Percentiles rank a stretch among this genome's conserved stretches.
Conservation (phyloP, 176 grass and related monocot genomes). For the Elymus sibiricus region DNA sequence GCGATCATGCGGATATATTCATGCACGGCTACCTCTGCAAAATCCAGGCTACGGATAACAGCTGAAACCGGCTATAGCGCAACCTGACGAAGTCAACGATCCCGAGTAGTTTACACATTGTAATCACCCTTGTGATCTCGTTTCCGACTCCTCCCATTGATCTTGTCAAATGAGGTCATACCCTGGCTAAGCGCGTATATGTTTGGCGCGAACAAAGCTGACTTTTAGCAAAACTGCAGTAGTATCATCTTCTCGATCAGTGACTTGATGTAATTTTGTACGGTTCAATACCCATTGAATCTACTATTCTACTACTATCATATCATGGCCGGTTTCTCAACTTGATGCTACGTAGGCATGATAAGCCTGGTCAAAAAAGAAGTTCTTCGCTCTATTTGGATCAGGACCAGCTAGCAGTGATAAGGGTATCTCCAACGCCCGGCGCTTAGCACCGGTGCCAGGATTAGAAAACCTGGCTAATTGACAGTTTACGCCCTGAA, state of each 20-base stretch:
- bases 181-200: neutral
- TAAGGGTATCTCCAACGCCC: neutral
- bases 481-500: too few relatives aligned
- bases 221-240: neutral
- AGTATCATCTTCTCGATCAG: neutral
- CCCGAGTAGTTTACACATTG: neutral
- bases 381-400: neutral
- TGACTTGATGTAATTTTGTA: neutral
- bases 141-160: neutral
- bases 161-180: neutral
- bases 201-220: too few relatives aligned
- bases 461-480: too few relatives aligned
- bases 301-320: neutral
- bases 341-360: slow-evolving; percentile 12
- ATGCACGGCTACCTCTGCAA: neutral
- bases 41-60: neutral
- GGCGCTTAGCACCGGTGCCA: too few relatives aligned
- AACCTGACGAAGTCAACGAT: neutral
- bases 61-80: neutral
- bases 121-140: neutral
- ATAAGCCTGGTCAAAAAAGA: neutral
- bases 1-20: too few relatives aligned
- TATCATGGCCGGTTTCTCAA: neutral
- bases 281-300: neutral
- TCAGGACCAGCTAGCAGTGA: neutral